A percentile compares a stretch with the other conserved stretches of the same genome.
Conservation (phyloP, 805 yeast genomes). For the Yarrowia sp. region DNA sequence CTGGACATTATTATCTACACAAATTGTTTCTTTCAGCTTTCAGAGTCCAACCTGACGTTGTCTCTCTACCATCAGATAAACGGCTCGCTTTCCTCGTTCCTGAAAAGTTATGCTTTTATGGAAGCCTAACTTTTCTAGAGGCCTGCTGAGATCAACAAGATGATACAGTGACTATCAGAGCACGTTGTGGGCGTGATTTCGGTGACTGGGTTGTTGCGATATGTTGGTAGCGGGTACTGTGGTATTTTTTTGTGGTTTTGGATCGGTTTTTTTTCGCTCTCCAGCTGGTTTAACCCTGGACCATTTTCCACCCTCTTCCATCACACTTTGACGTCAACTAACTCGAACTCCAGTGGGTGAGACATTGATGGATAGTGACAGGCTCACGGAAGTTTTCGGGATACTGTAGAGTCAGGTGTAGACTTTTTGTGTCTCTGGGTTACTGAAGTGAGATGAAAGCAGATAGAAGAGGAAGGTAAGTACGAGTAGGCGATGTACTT, state of each 20-base stretch:
- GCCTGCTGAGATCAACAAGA: not conserved
- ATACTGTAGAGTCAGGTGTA: not conserved
- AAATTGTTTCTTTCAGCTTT: too few species aligned
- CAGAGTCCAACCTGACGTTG: not conserved
- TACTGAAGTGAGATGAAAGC: too few species aligned
- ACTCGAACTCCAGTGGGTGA: not conserved
- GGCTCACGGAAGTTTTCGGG: not conserved
- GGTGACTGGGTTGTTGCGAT: too few species aligned
- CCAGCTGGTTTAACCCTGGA: too few species aligned
- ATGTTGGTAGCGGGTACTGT: too few species aligned
- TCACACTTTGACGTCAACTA: not conserved
- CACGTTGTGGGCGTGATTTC: too few species aligned
- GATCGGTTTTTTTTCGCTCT: too few species aligned
- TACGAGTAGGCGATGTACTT: too few species aligned
- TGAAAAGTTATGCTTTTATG: not conserved
- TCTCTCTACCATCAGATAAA: not conserved
- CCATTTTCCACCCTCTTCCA: not conserved
- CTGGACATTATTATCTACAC: too few species aligned
- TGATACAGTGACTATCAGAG: not conserved
- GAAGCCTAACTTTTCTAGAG: not conserved
- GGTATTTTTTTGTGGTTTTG: too few species aligned
- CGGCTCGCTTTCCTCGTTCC: conserved; percentile 8
- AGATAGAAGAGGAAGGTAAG: too few species aligned
- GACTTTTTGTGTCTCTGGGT: too few species aligned
- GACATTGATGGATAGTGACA: not conserved